Conservation (phyloP, 2,329 filamentous ascomycete species). For the Pseudocercospora musae region DNA sequence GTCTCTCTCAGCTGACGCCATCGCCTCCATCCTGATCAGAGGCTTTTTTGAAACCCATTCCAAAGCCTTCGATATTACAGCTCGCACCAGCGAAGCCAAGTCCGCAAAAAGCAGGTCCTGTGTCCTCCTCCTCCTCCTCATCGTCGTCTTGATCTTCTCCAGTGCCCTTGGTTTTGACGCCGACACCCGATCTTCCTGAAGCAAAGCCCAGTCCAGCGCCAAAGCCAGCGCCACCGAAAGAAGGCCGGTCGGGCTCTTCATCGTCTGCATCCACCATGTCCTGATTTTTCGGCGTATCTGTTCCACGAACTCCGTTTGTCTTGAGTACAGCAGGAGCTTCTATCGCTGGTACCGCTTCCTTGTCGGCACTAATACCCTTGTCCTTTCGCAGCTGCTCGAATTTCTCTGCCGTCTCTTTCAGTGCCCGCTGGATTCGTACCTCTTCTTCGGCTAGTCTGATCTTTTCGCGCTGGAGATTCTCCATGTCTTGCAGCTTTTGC, state of each 20-base stretch:
- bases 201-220: neutral
- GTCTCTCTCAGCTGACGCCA: neutral
- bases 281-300: slow-evolving; percentile 7
- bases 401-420: slow-evolving; percentile 75
- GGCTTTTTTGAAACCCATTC: slow-evolving; percentile 12
- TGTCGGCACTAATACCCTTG: slow-evolving; percentile 36
- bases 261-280: slow-evolving; percentile 22
- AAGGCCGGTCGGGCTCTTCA: slow-evolving; percentile 7
- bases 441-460: slow-evolving; percentile 66
- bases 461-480: slow-evolving; percentile 66
- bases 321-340: slow-evolving; percentile 9
- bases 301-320: neutral
- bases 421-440: slow-evolving; percentile 71
- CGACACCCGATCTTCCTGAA: slow-evolving; percentile 6
- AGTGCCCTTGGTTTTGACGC: neutral
- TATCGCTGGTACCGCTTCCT: slow-evolving; percentile 9
- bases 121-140: slow-evolving; percentile 15
- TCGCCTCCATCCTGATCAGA: slow-evolving; percentile 5
- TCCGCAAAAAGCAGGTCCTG: slow-evolving; percentile 13
- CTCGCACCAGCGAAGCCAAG: slow-evolving; percentile 18
- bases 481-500: slow-evolving; percentile 60
- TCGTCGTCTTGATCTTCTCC: slow-evolving; percentile 22
- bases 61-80: slow-evolving; percentile 18
- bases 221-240: neutral
- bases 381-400: slow-evolving; percentile 59